Conservation (phyloP, 352 stramenopile genomes). For the Phytophthora palmivora region DNA sequence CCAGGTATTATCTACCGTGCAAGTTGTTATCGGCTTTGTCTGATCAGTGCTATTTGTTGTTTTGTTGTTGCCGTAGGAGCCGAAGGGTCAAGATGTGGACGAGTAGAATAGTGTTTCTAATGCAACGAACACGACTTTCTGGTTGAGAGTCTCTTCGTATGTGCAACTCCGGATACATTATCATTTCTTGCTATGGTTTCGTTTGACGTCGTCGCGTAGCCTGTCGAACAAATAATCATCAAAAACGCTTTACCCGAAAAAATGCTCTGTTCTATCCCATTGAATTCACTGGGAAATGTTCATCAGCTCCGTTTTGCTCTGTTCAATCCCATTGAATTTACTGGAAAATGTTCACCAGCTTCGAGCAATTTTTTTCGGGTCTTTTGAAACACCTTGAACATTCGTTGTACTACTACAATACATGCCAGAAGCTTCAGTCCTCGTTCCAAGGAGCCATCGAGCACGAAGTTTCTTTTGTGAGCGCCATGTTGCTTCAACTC, state of each 20-base stretch:
- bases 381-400: background rate
- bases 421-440: background rate
- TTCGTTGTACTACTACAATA: background rate
- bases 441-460: background rate
- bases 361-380: too few species aligned
- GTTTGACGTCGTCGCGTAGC: constrained; percentile 5
- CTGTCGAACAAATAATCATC: background rate
- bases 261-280: background rate
- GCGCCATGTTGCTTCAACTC: background rate
- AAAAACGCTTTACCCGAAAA: background rate
- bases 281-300: background rate
- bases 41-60: constrained; percentile 4
- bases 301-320: too few species aligned
- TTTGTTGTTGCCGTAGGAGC: constrained; percentile 55
- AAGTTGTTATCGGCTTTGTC: background rate
- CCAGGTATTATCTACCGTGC: constrained; percentile 39
- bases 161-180: background rate
- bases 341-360: too few species aligned
- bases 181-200: constrained; percentile 14
- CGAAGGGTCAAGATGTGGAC: constrained; percentile 67
- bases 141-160: constrained; percentile 4
- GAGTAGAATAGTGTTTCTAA: constrained; percentile 31
- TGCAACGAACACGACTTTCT: constrained; percentile 19
- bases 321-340: too few species aligned
- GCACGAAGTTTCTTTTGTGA: background rate